Conservation (phyloP, 306 rosid species). For the Vicia sativa region DNA sequence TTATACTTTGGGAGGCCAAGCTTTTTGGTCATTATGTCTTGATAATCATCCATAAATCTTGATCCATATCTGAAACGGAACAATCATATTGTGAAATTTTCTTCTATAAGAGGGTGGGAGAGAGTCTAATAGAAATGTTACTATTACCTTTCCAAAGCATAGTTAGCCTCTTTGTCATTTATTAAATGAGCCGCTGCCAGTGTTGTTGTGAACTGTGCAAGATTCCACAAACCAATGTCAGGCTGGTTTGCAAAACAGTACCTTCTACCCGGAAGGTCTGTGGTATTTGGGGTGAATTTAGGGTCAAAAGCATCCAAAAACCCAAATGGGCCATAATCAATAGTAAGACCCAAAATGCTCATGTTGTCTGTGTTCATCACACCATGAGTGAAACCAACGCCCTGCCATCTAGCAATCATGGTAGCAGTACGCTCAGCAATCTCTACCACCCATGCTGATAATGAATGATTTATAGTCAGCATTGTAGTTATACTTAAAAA, state of each 20-base stretch:
- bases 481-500: constrained; percentile 2
- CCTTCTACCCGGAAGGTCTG: constrained; percentile 98
- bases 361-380: constrained; percentile 98
- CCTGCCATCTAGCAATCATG: constrained; percentile 94
- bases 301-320: constrained; percentile 99
- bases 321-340: constrained; percentile 98
- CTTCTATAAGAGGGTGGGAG: not conserved
- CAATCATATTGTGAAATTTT: constrained; percentile 33
- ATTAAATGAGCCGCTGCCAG: constrained; percentile 75
- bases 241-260: constrained; percentile 99
- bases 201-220: constrained; percentile 76
- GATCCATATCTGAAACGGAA: constrained; percentile 74
- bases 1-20: constrained; percentile 93
- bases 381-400: constrained; percentile 98
- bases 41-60: constrained; percentile 96
- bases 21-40: constrained; percentile 89
- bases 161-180: constrained; percentile 87
- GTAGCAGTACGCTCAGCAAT: constrained; percentile 95
- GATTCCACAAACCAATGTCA: constrained; percentile 94
- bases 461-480: constrained; percentile 23
- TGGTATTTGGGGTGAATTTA: constrained; percentile 89
- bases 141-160: constrained; percentile 92
- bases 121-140: constrained; percentile 28
- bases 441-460: constrained; percentile 92
- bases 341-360: constrained; percentile 98